A percentile compares a stretch with the other conserved stretches of the same genome.
phyloP scores from a whole-genome alignment of 1,284 basidiomycete genomes.

The Melampsora occidentalis region DNA sequence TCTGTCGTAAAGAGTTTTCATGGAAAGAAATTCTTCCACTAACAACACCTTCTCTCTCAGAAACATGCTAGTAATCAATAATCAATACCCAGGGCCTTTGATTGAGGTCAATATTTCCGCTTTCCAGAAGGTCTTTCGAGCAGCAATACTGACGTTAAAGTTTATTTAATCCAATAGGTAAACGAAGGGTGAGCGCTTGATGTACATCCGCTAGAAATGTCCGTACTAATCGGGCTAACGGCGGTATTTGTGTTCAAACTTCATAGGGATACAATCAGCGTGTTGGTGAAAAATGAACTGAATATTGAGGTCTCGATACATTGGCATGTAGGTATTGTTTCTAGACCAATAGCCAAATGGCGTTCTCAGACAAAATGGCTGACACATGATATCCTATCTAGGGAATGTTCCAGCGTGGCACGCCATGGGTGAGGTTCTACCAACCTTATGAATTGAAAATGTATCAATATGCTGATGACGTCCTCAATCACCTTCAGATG shows the following conservation, averaged over 20 bases:
- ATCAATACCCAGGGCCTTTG: constrained; percentile 58
- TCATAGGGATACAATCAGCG: constrained; percentile 55
- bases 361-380: neutral
- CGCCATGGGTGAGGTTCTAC: constrained; percentile 55
- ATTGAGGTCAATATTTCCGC: constrained; percentile 58
- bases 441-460: neutral
- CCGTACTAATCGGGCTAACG: neutral
- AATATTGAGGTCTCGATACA: constrained; percentile 56
- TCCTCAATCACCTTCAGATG: neutral
- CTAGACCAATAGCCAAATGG: neutral
- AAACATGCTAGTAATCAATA: constrained; percentile 59
- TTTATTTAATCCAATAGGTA: neutral
- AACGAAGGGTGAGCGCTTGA: neutral
- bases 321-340: constrained; percentile 54
- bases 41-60: constrained; percentile 51
- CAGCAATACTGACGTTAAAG: neutral
- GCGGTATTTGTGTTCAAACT: neutral
- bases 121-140: neutral
- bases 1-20: neutral
- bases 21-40: constrained; percentile 50
- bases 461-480: neutral
- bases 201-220: neutral
- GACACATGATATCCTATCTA: neutral
- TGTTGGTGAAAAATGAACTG: constrained; percentile 57
- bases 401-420: constrained; percentile 54